Percentiles rank a stretch among this genome's conserved stretches.
Evolutionary conservation across 306 rosid genomes (phyloP).

Genomic region (Gillenia trifoliata): DNA sequence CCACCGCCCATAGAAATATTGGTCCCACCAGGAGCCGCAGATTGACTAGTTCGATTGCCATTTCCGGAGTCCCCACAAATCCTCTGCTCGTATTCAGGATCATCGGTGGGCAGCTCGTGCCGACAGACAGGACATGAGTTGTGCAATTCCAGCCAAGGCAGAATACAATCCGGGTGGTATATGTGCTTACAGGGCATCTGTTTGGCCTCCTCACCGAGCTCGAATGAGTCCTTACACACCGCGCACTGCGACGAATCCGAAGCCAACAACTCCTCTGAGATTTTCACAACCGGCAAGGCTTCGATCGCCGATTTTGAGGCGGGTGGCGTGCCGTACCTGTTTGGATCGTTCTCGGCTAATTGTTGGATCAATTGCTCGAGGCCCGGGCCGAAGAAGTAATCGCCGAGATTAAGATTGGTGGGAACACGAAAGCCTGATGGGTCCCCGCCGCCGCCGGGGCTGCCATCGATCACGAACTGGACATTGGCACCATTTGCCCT

Average conservation of each 20-base stretch:
- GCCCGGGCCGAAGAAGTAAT: constrained; percentile 89
- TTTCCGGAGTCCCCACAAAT: constrained; percentile 20
- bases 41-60: constrained; percentile 30
- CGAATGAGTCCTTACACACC: constrained; percentile 82
- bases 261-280: constrained; percentile 52
- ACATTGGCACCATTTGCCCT: constrained; percentile 61
- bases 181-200: constrained; percentile 91
- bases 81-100: constrained; percentile 72
- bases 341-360: constrained; percentile 90
- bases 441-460: constrained; percentile 38
- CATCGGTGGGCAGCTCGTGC: constrained; percentile 83
- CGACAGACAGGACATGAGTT: constrained; percentile 97
- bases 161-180: constrained; percentile 71
- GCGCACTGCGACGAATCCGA: constrained; percentile 87
- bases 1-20: constrained; percentile 24
- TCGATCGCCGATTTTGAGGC: constrained; percentile 63
- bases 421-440: constrained; percentile 41
- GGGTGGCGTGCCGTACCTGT: constrained; percentile 83
- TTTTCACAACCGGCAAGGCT: constrained; percentile 48
- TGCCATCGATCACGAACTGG: constrained; percentile 60
- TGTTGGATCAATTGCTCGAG: constrained; percentile 95
- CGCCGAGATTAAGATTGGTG: constrained; percentile 61
- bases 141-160: constrained; percentile 86
- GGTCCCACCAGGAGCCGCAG: constrained; percentile 24
- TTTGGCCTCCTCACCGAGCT: constrained; percentile 58